Evolutionary conservation across 176 grass and related monocot genomes (phyloP), one percentile per base, ranked within the genome.

Genomic region (Dactylis glomerata): DNA sequence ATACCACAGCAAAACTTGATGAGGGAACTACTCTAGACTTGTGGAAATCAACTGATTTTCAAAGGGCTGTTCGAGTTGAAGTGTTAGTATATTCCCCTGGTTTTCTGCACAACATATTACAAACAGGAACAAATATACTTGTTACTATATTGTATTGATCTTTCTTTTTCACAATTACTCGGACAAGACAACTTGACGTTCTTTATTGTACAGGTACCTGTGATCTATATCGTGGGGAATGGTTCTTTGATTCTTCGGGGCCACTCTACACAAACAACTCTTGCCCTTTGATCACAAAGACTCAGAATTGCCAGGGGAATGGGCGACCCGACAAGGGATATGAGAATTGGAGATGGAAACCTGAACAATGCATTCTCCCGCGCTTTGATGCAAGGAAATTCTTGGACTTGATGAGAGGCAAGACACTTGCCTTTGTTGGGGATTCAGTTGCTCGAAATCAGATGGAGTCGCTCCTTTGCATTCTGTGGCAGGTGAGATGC

Each of bases 381-480:
- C 88, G 89, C 57, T 90, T 95, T 79, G 77, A 97, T 80, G 89
- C 85, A 31, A 89, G 49, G 32, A 97, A 84, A 78, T 95, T 95
- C 63, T 83, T 97, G 46, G 92, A 95, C 69, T 82, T 95, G 79
- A 95, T 97, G 95, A 92, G 88, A 76, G 84, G 83, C 45, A 97
- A 97, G 81, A 97, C 95, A 20, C 66, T 97, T 83, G 92, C 95
- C 3, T 97, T 97, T 77, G 82, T 90, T 42, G 95, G 92, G 30
- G 92, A 97, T 84, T 97, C 92, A 10, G 89, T 97, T 58, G 95
- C 95, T 31, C 83, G 89, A 41, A 97, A 97, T 79, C 95, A 97
- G 88, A 94, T 95, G 92, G 95, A 97, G 44, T 97, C 95, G 63
- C 88, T 97, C 27, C 78, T 94, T 75, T 97, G 95, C 82, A 91